Base-by-base conservation (phyloP, 139 green algal genomes). In the Micractinium sp. region DNA sequence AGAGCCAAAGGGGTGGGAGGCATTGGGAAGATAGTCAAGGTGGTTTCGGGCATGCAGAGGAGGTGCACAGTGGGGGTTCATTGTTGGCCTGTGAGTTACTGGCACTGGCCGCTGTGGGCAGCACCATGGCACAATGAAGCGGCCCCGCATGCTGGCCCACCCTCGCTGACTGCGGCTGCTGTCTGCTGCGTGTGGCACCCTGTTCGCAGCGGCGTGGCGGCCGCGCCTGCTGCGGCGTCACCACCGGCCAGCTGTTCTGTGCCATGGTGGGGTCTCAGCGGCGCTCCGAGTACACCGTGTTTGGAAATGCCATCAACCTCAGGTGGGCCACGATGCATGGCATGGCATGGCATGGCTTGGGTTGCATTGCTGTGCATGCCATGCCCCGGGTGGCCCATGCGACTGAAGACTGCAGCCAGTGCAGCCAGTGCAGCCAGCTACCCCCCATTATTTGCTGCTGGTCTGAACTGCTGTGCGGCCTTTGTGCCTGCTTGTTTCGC, bases 231-330 rank as follows among this genome's bases (percentile, higher is more conserved):
- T 88, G 95, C 29, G 95, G 95, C 33, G 92, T 98, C 2, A 97
- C 95, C 29, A 97, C 95, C 0, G 96, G 96, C 3, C 90, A 97
- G 87, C 89, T 98, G 71, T 93, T 98, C 71, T 98, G 95, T 85
- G 95, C 93, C 33, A 95, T 93, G 81, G 95, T 98, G 31, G 96
- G 96, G 36, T 94, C 93, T 0, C 88, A 91, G n/a, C 91, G 94
- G 76, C 90, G 96, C 25, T 90, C 92, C 9, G 96, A 98, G 91
- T 98, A 98, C 94, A 98, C 96, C 5, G 92, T 98, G 36, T 98
- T 97, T 90, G 96, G 95, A 15, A 93, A 98, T 81, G 92, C 95
- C 33, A 97, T 98, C 92, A 98, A 98, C 91, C 88, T 98, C 35
- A 95, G 83, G 83, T 87, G 41, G 33, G 81, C 41, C n/a, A 38